Evolutionary conservation across 176 grass and related monocot species (phyloP), one percentile per base, ranked within the genome.

Genomic region (Oryza coarctata): DNA sequence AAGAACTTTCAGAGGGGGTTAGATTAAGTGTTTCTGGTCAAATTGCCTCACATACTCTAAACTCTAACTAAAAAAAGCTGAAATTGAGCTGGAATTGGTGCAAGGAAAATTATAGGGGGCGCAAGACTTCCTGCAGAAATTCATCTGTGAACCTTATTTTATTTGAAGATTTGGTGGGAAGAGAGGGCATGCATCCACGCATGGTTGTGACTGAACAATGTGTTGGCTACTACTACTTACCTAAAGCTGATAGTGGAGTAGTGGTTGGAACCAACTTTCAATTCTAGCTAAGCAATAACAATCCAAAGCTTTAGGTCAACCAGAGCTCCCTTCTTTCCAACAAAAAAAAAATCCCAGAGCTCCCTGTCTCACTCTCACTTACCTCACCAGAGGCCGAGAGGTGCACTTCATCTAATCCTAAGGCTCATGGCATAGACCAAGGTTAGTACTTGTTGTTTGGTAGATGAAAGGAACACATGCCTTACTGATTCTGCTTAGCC

Each of bases 231-330:
- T 40, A 27, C 52, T 69, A 23, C 74, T 22, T 3, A 30, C 52
- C 41, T 78, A 45, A 33, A 22, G 18, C 27, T 60, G 50, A 25
- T 29, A 80, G 87, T 45, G 80, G 72, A 58, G 28, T 35, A 60
- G 80, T 79, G 6, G 81, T 74, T 84, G 81, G 62, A 84, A 63
- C 47, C 69, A 75, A 74, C 86, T 68, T 79, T 84, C 62, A 61
- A 5, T 27, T 60, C 30, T 13, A 68, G 75, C 68, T 84, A 43
- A 84, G 75, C 69, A 31, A 69, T 69, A 68, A 49, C 70, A 58
- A 80, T 75, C 62, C 70, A 17, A 77, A 55, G 12, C 65, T 77
- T 89, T 72, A 66, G 83, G 78, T 89, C 78, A 89, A 86, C 87
- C 57, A 41, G 71, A 58, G 30, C 70, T 29, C 72, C 27, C 55